Evolutionary conservation across 2,329 filamentous ascomycete genomes (phyloP).

Genomic region (Myriosclerotinia duriaeana): DNA sequence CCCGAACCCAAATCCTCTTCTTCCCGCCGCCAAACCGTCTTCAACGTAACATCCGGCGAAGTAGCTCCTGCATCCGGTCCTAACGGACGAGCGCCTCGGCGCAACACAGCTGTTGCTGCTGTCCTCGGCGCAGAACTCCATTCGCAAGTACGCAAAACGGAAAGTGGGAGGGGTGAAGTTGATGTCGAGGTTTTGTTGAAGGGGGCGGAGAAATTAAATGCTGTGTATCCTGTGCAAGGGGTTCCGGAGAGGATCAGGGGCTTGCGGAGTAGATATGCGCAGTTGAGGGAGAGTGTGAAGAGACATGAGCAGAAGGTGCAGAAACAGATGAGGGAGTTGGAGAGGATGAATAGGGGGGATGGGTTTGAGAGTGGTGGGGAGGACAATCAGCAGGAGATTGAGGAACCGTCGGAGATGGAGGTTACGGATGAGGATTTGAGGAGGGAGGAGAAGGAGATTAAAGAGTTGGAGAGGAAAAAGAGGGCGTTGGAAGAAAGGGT

Average conservation of each 20-base stretch:
- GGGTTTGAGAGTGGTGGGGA: slow-evolving; percentile 56
- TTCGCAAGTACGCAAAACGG: slow-evolving; percentile 65
- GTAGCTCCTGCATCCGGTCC: slow-evolving; percentile 56
- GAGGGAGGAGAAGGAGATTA: slow-evolving; percentile 66
- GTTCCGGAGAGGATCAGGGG: slow-evolving; percentile 72
- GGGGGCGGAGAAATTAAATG: slow-evolving; percentile 86
- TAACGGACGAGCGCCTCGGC: slow-evolving; percentile 54
- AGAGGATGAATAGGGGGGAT: slow-evolving; percentile 67
- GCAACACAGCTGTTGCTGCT: slow-evolving; percentile 83
- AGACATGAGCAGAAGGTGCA: slow-evolving; percentile 80
- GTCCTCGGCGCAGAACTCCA: slow-evolving; percentile 87
- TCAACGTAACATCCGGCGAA: slow-evolving; percentile 60
- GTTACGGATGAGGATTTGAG: slow-evolving; percentile 68
- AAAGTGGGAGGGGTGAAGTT: slow-evolving; percentile 63
- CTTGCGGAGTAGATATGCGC: slow-evolving; percentile 68
- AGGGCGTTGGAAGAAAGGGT: slow-evolving; percentile 61
- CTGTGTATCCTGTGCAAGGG: slow-evolving; percentile 81
- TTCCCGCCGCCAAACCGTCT: slow-evolving; percentile 60
- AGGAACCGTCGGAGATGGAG: slow-evolving; percentile 44
- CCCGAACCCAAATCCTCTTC: slow-evolving; percentile 43
- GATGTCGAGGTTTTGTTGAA: slow-evolving; percentile 82
- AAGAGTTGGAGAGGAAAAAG: slow-evolving; percentile 63
- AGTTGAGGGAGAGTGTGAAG: slow-evolving; percentile 70
- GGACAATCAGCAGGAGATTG: slow-evolving; percentile 48
- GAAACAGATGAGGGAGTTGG: slow-evolving; percentile 71